A percentile compares a stretch with the other conserved stretches of the same genome.
Conservation (phyloP, 1,139 yeast species). For the Saccharomyces uvarum region DNA sequence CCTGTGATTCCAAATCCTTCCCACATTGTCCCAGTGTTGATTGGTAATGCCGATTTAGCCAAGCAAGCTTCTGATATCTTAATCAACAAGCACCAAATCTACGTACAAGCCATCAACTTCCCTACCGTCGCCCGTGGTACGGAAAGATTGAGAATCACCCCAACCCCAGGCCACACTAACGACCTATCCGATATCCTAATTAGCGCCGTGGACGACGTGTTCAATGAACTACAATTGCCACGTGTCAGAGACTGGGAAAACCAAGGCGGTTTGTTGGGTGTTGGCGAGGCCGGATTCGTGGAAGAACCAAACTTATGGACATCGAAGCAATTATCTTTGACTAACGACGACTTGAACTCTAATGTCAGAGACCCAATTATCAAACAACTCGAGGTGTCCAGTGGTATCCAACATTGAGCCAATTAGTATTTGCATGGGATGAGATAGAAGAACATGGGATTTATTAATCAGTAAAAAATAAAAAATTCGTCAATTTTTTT, state of each 20-base stretch:
- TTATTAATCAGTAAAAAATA: neutral
- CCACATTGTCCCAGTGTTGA: constrained; percentile 89
- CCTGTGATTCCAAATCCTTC: constrained; percentile 98
- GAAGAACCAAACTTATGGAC: constrained; percentile 68
- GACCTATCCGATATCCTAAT: constrained; percentile 71
- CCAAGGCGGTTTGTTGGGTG: constrained; percentile 83
- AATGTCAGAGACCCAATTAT: constrained; percentile 58
- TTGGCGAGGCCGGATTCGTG: constrained; percentile 49
- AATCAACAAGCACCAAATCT: constrained; percentile 74
- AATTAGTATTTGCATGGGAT: neutral
- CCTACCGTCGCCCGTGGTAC: constrained; percentile 96
- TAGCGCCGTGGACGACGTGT: constrained; percentile 72
- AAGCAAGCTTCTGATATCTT: constrained; percentile 84
- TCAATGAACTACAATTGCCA: constrained; percentile 63
- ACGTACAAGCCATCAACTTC: constrained; percentile 96
- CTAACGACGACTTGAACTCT: constrained; percentile 54
- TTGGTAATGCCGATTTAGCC: constrained; percentile 91
- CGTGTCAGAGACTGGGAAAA: constrained; percentile 73
- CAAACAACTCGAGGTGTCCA: constrained; percentile 56
- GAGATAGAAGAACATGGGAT: neutral
- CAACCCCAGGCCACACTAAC: constrained; percentile 91
- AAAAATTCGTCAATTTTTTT: neutral
- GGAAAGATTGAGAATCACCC: constrained; percentile 92
- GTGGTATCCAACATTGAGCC: constrained; percentile 42
- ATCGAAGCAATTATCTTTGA: constrained; percentile 59